These are phyloP conservation scores for Cercophora newfieldiana DNA, from an alignment of 495 filamentous ascomycete species.

Conservation along the genomic window DNA sequence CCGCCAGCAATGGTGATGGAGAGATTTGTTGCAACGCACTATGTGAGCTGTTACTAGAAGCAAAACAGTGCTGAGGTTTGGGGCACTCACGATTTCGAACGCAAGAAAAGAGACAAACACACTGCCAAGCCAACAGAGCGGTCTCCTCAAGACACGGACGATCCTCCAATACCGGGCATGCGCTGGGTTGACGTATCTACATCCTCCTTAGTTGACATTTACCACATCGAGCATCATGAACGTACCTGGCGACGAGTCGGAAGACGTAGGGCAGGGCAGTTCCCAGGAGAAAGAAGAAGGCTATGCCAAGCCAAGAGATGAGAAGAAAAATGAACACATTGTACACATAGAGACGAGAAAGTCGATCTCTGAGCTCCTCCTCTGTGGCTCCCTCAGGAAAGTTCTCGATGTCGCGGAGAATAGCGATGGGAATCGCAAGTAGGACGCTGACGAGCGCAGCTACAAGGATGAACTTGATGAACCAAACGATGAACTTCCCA, in stretches of 20 bases:
- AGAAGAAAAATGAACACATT: slow-evolving; percentile 28
- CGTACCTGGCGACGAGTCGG: slow-evolving; percentile 26
- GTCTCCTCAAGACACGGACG: slow-evolving; percentile 24
- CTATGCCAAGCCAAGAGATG: slow-evolving; percentile 25
- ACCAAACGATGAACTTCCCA: neutral
- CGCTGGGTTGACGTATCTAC: slow-evolving; percentile 33
- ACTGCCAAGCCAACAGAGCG: slow-evolving; percentile 23
- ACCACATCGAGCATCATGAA: neutral
- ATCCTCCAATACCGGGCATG: slow-evolving; percentile 32
- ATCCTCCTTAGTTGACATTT: neutral
- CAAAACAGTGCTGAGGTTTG: neutral
- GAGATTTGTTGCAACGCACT: neutral
- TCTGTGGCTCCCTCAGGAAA: slow-evolving; percentile 8
- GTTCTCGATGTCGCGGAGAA: slow-evolving; percentile 13
- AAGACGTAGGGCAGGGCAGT: slow-evolving; percentile 30
- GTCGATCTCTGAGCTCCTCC: slow-evolving; percentile 9
- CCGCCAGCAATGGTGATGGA: slow-evolving; percentile 14
- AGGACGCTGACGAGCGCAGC: slow-evolving; percentile 14
- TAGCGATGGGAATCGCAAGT: slow-evolving; percentile 21
- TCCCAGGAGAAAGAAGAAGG: slow-evolving; percentile 19
- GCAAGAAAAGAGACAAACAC: slow-evolving; percentile 18
- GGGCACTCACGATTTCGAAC: slow-evolving; percentile 17
- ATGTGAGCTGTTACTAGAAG: neutral
- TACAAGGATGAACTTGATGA: slow-evolving; percentile 20
- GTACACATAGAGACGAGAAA: slow-evolving; percentile 19